phyloP scores from a whole-genome alignment of 2,329 filamentous ascomycete species.

The Penicillium olsonii region DNA sequence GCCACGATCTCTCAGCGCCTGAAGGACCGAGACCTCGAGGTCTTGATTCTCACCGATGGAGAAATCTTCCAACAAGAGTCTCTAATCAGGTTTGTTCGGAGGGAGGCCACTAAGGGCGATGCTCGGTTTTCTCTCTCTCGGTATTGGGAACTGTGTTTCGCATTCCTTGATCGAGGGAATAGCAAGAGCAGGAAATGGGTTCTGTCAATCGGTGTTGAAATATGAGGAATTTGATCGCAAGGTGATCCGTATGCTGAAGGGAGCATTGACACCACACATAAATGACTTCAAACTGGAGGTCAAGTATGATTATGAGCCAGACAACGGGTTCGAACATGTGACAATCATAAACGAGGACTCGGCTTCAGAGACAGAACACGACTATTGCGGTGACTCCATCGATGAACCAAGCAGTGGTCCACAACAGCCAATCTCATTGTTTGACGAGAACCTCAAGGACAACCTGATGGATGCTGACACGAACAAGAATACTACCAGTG shows the following conservation, averaged over 20 bases:
- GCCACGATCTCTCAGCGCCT: conserved; percentile 50
- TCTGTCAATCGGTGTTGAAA: conserved; percentile 62
- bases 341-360: conserved; percentile 1
- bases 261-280: conserved; percentile 66
- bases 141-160: conserved; percentile 57
- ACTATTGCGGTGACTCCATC: conserved; percentile 13
- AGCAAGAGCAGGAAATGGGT: conserved; percentile 60
- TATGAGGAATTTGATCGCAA: conserved; percentile 69
- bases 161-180: conserved; percentile 61
- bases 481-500: conserved; percentile 33
- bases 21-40: conserved; percentile 50
- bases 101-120: conserved; percentile 43
- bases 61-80: conserved; percentile 52
- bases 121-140: conserved; percentile 58
- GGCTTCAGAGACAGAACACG: conserved; percentile 11
- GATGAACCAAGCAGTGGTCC: conserved; percentile 9
- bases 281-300: conserved; percentile 65
- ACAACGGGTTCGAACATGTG: conserved; percentile 64
- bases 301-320: conserved; percentile 51
- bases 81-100: conserved; percentile 53
- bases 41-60: conserved; percentile 61
- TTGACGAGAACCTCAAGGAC: conserved; percentile 53
- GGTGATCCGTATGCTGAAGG: conserved; percentile 73
- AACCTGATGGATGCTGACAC: conserved; percentile 35
- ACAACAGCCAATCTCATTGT: conserved; percentile 60